Evolutionary conservation across 768 basidiomycete species (phyloP), one percentile per base, ranked within the genome.

Genomic region (Serendipita sp.): DNA sequence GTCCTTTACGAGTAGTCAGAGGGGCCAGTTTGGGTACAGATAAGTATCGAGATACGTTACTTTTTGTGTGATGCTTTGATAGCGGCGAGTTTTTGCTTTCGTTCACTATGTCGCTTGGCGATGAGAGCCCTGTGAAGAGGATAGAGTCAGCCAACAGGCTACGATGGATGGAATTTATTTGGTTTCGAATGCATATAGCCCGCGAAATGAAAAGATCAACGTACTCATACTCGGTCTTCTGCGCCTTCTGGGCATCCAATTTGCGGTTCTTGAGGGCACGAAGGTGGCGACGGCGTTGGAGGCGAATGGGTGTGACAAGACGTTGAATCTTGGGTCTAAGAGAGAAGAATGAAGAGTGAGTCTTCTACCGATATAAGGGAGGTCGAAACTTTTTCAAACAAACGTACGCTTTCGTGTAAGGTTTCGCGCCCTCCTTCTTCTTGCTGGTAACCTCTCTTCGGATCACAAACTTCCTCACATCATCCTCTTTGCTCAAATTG

Each of bases 381-480:
- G 4, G 86, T 87, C 75, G 48, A 23, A 7, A 52, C 38, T 0
- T 10, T 28, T 8, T 1, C 8, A 28, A 60, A 35, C 1, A 28
- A 0, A 69, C 71, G 64, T 73, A 92, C 89, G 94, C 91, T 81
- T 99, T 99, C 78, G 87, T 91, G 78, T 93, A 95, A 51, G 93
- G 88, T 80, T 96, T 96, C 62, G 86, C 89, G 68, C 80, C 77
- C 72, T 83, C 82, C 81, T 95, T 96, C 86, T 94, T 96, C 72
- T 79, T 69, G 75, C 85, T 86, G 77, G 77, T 85, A 51, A 98
- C 91, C 79, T 96, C 93, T 70, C 94, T 80, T 71, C 92, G 80
- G 71, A 97, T 85, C 69, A 96, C 94, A 76, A 95, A 97, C 78
- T 96, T 94, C 78, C 91, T 85, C 66, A 99, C 95, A 79, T 98